Evolutionary conservation across 2,329 filamentous ascomycete species (phyloP), one percentile per base, ranked within the genome.

Genomic region (Colletotrichum sojae): DNA sequence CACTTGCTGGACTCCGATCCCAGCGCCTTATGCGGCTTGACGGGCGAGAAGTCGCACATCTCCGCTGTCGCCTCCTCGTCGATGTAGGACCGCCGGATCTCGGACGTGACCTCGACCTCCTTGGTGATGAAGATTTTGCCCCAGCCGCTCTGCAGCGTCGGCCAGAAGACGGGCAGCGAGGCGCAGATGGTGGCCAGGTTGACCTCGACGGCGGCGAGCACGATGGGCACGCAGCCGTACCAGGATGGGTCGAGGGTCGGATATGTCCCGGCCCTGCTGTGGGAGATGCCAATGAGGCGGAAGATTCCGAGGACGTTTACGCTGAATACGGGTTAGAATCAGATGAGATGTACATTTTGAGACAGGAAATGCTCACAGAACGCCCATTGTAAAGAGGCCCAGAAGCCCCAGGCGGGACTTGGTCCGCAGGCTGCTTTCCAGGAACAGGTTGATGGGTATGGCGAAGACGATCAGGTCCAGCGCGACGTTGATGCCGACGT

Each of bases 171-270:
- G 10, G 67, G 67, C 2, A 70, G 8, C 9, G 67, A 70, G 3
- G 63, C 67, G 27, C 67, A 70, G 1, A 70, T 70, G 3, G 67
- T 68, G 5, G 67, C 67, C 15, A 70, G 36, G 65, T 81, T 75
- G 58, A 80, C 74, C 58, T 81, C 79, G 58, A 81, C 72, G 0
- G 73, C 75, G 1, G 76, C 78, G 6, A 81, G 73, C 12, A 80
- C 73, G 62, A 80, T 77, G 51, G 74, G 75, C 40, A 73, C 71
- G 22, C 76, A 76, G 6, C 73, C 77, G 67, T 80, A 81, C 77
- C 78, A 81, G 4, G 76, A 79, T 8, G 78, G 79, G 63, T 81
- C 79, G 3, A 77, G 56, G 1, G 78, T 78, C 15, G 79, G 79
- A 63, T 73, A 77, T 0, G 77, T 79, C 1, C 71, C 76, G 3